Percentiles rank a stretch among this genome's conserved stretches.
Conservation (phyloP, 139 green algal species). For the Tetraselmis chui region DNA sequence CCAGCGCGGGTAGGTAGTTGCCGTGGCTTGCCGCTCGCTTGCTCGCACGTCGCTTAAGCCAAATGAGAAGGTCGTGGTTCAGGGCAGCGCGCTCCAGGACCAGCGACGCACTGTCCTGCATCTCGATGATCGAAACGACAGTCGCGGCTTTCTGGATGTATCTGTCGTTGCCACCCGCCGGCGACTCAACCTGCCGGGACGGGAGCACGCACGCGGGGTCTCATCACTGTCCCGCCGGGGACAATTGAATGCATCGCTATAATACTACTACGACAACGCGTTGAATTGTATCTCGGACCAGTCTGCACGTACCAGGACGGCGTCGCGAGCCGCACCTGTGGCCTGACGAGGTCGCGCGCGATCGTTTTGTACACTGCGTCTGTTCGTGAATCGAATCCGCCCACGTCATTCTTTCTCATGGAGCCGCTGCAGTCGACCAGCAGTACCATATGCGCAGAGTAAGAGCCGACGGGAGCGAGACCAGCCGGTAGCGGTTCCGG, state of each 20-base stretch:
- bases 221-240: too few species aligned
- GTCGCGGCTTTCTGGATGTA: background rate
- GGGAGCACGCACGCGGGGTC: too few species aligned
- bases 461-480: too few species aligned
- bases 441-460: conserved; percentile 20
- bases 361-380: conserved; percentile 30
- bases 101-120: conserved; percentile 16
- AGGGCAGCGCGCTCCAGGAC: conserved; percentile 8
- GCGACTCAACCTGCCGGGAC: too few species aligned
- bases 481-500: background rate
- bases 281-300: too few species aligned
- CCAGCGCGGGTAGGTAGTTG: conserved; percentile 30
- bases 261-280: too few species aligned
- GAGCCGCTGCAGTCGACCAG: conserved; percentile 31
- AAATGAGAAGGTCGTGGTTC: background rate
- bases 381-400: conserved; percentile 12
- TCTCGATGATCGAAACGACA: conserved; percentile 29
- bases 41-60: background rate
- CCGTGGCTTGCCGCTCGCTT: conserved; percentile 8
- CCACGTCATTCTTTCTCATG: conserved; percentile 34
- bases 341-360: conserved; percentile 20
- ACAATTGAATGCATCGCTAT: background rate
- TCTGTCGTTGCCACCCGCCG: too few species aligned
- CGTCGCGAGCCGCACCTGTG: conserved; percentile 15
- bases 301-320: too few species aligned